phyloP scores from a whole-genome alignment of 2,329 filamentous ascomycete species.

The Phialophora tarda region DNA sequence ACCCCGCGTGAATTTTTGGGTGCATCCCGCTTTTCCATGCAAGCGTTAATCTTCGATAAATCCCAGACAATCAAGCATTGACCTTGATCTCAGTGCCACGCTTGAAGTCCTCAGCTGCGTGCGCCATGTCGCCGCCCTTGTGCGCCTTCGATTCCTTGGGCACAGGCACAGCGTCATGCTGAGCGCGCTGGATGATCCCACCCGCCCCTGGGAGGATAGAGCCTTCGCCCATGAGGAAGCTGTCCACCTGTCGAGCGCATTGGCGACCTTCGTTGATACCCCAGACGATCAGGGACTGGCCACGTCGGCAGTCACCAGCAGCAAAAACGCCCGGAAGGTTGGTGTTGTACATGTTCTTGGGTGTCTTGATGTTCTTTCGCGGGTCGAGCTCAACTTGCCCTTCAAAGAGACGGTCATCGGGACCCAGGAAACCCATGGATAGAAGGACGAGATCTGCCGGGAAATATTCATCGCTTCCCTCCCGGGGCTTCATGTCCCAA shows the following conservation, averaged over 20 bases:
- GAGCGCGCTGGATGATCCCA: slow-evolving; percentile 85
- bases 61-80: slow-evolving; percentile 18
- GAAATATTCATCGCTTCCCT: slow-evolving; percentile 94
- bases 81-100: slow-evolving; percentile 29
- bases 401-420: slow-evolving; percentile 84
- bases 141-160: slow-evolving; percentile 30
- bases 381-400: slow-evolving; percentile 89
- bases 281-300: slow-evolving; percentile 96
- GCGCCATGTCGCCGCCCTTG: slow-evolving; percentile 35
- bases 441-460: slow-evolving; percentile 91
- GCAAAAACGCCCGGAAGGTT: slow-evolving; percentile 89
- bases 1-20: slow-evolving; percentile 6
- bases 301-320: slow-evolving; percentile 91
- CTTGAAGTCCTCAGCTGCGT: slow-evolving; percentile 33
- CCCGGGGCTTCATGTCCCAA: slow-evolving; percentile 98
- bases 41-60: background rate
- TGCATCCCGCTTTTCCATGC: slow-evolving; percentile 3
- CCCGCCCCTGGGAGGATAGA: slow-evolving; percentile 87
- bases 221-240: slow-evolving; percentile 76
- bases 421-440: slow-evolving; percentile 96
- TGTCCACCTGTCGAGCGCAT: slow-evolving; percentile 87
- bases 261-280: slow-evolving; percentile 97
- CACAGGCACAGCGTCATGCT: slow-evolving; percentile 50
- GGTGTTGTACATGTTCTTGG: slow-evolving; percentile 83
- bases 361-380: slow-evolving; percentile 95